Base-by-base conservation (phyloP, 352 stramenopile species). In the Achlya hypogyna region DNA sequence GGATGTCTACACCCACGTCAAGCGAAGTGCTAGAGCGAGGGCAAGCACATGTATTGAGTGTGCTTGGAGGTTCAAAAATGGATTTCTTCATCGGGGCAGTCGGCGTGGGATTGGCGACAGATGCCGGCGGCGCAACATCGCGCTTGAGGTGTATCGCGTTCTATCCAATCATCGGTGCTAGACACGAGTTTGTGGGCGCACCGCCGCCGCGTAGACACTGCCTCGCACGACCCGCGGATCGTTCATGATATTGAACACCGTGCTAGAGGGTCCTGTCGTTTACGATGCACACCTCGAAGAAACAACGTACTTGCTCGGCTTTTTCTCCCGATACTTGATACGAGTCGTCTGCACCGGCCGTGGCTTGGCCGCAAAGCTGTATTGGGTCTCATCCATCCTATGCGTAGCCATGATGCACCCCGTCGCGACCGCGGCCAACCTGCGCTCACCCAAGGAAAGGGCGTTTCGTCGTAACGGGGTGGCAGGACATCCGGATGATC, bases 281-380 rank as follows among this genome's bases (percentile, higher is more conserved):
- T 3, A 29, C 29, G 31, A 16, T 27, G 27, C 60, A 3, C 25
- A 23, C 8, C 35, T 51, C 2, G 6, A 53, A 42, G 45, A 60
- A 43, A 53, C 20, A 34, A 49, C 51, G 10, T 63, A 29, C 51
- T 45, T 63, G 22, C 14, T 53, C 18, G 54, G 23, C 69, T 69
- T 85, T 69, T 53, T 45, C 62, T 59, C 69, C 14, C 62, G 51
- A 12, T 60, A 38, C 65, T 89, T 91, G n/a, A 71, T 31, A 9
- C 82, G 76, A 69, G 64, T 86, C 20, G 72, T 88, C 69, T 87
- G 80, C 64, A 92, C 82, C 2, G 83, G 73, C 1, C 82, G 77
- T 10, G 83, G 83, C 72, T 90, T 92, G 69, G 82, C 78, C 68
- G 78, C 74, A 69, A 90, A 90, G 69, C 82, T 90, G 71, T 92